Evolutionary conservation across 176 grass and related monocot genomes (phyloP), one percentile per base, ranked within the genome.

Genomic region (Oryza coarctata): DNA sequence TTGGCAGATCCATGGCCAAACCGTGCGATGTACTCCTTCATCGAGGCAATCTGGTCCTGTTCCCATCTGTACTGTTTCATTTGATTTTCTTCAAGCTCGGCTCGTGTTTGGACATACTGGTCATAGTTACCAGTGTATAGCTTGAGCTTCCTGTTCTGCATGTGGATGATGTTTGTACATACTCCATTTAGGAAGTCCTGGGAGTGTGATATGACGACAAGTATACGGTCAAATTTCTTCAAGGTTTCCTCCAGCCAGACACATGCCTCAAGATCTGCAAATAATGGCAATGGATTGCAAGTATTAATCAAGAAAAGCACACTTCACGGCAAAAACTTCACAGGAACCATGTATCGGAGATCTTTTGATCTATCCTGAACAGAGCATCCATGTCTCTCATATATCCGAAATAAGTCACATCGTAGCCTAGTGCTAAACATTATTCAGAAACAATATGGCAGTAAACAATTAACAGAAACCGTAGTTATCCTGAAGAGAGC

Each of bases 21-120:
- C 12, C 94, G 85, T 27, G 94, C 94, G n/a, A 97, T 94, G 47
- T 97, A 97, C 80, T 92, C 94, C 72, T 97, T 97, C 94, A 97
- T 97, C 20, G 76, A 82, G n/a, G 91, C 32, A 45, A 94, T 94
- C 87, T 97, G 94, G 47, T 97, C 94, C 72, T 97, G 94, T 77
- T 97, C 94, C 94, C 94, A 97, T 63, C 70, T 97, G 89, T 97
- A 97, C 80, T 94, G 94, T 68, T 97, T 97, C 91, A 94, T 97
- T 73, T 97, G 91, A 67, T 97, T 97, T 41, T 97, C 94, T 47
- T 97, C 94, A 34, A 97, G 83, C 68, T 92, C 94, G 0, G 89
- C 71, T 1, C 89, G 89, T 30, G 91, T 97, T 63, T 94, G 94
- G 10, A 92, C 89, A 61, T 97, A 97, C 80, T 94, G 91, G 63